A percentile compares a stretch with the other conserved stretches of the same genome.
These are phyloP conservation scores for Raffaelea albimanens DNA, from an alignment of 2,329 filamentous ascomycete genomes.

Conservation along the genomic window DNA sequence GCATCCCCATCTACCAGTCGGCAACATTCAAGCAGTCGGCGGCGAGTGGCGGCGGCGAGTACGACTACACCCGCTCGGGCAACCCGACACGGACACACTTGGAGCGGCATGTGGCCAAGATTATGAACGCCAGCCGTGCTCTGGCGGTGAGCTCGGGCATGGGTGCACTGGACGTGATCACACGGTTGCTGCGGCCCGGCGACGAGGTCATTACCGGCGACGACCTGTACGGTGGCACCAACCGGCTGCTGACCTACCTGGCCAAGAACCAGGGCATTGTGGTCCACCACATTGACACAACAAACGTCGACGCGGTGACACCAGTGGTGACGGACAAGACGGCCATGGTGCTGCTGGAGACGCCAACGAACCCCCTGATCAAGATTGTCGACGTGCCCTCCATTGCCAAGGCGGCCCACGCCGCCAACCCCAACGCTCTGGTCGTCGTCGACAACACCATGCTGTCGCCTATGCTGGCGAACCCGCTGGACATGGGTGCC, in stretches of 20 bases:
- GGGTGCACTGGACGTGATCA: slow-evolving; percentile 95
- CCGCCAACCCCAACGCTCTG: slow-evolving; percentile 65
- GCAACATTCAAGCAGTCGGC: slow-evolving; percentile 95
- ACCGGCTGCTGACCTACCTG: slow-evolving; percentile 87
- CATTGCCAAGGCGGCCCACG: slow-evolving; percentile 69
- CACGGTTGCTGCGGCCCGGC: slow-evolving; percentile 76
- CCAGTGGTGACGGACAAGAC: slow-evolving; percentile 69
- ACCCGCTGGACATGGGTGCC: slow-evolving; percentile 87
- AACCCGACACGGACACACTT: slow-evolving; percentile 95
- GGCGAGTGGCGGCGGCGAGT: slow-evolving; percentile 73
- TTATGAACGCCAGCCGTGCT: slow-evolving; percentile 89
- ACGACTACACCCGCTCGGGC: slow-evolving; percentile 96
- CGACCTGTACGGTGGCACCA: slow-evolving; percentile 91
- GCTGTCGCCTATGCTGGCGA: slow-evolving; percentile 89
- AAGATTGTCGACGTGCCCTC: slow-evolving; percentile 89
- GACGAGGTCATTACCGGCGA: slow-evolving; percentile 97
- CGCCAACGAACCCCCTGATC: slow-evolving; percentile 94
- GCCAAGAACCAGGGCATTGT: slow-evolving; percentile 82
- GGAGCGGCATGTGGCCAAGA: slow-evolving; percentile 94
- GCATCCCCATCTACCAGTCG: slow-evolving; percentile 95
- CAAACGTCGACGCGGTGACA: slow-evolving; percentile 60
- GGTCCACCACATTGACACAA: slow-evolving; percentile 95
- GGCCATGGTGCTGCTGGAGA: slow-evolving; percentile 90
- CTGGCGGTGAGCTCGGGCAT: slow-evolving; percentile 94
- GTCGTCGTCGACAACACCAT: slow-evolving; percentile 98